Conservation (phyloP, 164 flowering plant genomes). For the Nymphaea thermarum region DNA sequence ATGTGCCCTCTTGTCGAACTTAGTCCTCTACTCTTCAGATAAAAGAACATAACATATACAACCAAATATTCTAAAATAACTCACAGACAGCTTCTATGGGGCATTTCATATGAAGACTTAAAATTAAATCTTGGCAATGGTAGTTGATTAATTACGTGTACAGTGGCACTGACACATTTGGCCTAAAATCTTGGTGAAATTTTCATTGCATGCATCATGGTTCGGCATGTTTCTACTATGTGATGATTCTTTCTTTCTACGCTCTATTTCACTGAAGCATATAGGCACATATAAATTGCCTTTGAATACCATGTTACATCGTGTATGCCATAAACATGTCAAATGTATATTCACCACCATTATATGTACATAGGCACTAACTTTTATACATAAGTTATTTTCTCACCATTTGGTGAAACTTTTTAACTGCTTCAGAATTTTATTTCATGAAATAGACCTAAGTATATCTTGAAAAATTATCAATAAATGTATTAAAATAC, state of each 20-base stretch:
- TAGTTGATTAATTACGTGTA: too few relatives aligned
- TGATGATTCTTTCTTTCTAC: not conserved
- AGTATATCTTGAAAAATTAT: not conserved
- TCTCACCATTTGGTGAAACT: not conserved
- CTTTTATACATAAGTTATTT: not conserved
- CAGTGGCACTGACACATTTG: too few relatives aligned
- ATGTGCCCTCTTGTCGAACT: too few relatives aligned
- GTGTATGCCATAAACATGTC: not conserved
- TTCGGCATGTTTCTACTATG: too few relatives aligned
- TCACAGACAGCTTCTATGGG: too few relatives aligned
- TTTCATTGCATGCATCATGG: too few relatives aligned
- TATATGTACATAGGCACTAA: not conserved
- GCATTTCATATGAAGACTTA: too few relatives aligned
- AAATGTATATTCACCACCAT: not conserved
- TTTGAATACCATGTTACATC: not conserved
- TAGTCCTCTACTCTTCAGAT: too few relatives aligned
- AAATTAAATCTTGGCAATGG: too few relatives aligned
- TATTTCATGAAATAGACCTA: not conserved
- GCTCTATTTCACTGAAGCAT: not conserved
- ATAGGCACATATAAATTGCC: not conserved
- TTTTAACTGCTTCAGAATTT: not conserved
- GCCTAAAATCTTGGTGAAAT: too few relatives aligned
- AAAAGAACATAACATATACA: too few relatives aligned
- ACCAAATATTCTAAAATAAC: too few relatives aligned
- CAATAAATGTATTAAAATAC: not conserved